Evolutionary conservation across 208 protist species (phyloP), one percentile per base, ranked within the genome.

Genomic region (Entamoeba histolytica): DNA sequence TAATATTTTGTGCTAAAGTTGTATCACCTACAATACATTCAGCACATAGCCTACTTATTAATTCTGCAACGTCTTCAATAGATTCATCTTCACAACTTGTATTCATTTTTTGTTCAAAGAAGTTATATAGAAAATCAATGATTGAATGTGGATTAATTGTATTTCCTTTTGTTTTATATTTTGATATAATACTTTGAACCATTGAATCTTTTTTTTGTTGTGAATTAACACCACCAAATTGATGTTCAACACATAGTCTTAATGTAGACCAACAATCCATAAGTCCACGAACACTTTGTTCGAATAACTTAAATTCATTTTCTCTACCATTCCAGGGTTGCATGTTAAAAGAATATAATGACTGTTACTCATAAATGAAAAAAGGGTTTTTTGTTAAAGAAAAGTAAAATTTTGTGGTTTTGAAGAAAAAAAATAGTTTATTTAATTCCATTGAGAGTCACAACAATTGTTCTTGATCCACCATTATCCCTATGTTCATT

Each of bases 401-500:
- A n/a, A n/a, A n/a, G n/a, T n/a, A n/a, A n/a, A n/a, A n/a, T n/a
- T n/a, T n/a, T n/a, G n/a, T n/a, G n/a, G n/a, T n/a, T n/a, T n/a
- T n/a, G n/a, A n/a, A n/a, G n/a, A n/a, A n/a, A n/a, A n/a, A n/a
- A n/a, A n/a, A n/a, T n/a, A n/a, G n/a, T n/a, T 31, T 78, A 35
- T 35, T 78, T 78, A 17, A 17, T 78, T 5, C 93, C 93, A 87
- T 93, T 49, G n/a, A 93, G 47, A 6, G 93, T 93, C 3, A 92
- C 35, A 31, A 91, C 28, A 31, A 93, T 39, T 52, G 57, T 92
- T 12, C 93, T 15, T 5, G 7, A 15, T 49, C 69, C 31, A 12
- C 28, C 93, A 51, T 93, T 78, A 39, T 93, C 39, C 51, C 93
- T 49, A 49, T 92, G 69, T 91, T 94, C 93, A 31, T 28, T 23